These are phyloP conservation scores for Colletotrichum sp. DNA, from an alignment of 2,329 filamentous ascomycete genomes.

Conservation along the genomic window DNA sequence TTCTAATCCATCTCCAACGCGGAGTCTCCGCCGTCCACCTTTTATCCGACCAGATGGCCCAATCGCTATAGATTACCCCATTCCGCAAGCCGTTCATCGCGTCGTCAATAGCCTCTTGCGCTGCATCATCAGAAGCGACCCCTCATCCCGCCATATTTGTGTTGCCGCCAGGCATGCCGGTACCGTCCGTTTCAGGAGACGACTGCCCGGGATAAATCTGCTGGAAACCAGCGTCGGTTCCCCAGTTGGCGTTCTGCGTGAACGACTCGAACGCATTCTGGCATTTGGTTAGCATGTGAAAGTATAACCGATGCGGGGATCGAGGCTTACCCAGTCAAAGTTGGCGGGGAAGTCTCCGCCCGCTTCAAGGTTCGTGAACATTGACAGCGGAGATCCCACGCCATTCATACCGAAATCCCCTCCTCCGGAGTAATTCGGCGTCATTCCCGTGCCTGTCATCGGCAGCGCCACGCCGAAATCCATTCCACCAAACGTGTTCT, in stretches of 20 bases:
- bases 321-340: constrained; percentile 61
- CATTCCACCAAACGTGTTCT: constrained; percentile 47
- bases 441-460: constrained; percentile 33
- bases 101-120: neutral
- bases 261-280: constrained; percentile 63
- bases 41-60: neutral
- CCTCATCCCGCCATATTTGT: constrained; percentile 11
- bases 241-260: constrained; percentile 59
- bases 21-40: neutral
- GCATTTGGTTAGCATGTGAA: constrained; percentile 25
- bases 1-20: neutral
- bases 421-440: constrained; percentile 38
- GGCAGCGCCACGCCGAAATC: constrained; percentile 42
- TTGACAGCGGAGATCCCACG: constrained; percentile 52
- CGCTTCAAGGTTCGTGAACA: constrained; percentile 49
- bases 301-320: neutral
- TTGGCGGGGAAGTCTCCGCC: constrained; percentile 48
- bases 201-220: constrained; percentile 36
- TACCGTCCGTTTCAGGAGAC: constrained; percentile 8
- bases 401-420: constrained; percentile 36
- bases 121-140: neutral
- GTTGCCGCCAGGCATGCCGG: constrained; percentile 2
- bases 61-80: neutral
- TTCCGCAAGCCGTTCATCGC: neutral
- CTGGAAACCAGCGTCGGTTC: constrained; percentile 54